Base-by-base conservation (phyloP, 2,329 filamentous ascomycete genomes). In the Tricladium varicosporioides region DNA sequence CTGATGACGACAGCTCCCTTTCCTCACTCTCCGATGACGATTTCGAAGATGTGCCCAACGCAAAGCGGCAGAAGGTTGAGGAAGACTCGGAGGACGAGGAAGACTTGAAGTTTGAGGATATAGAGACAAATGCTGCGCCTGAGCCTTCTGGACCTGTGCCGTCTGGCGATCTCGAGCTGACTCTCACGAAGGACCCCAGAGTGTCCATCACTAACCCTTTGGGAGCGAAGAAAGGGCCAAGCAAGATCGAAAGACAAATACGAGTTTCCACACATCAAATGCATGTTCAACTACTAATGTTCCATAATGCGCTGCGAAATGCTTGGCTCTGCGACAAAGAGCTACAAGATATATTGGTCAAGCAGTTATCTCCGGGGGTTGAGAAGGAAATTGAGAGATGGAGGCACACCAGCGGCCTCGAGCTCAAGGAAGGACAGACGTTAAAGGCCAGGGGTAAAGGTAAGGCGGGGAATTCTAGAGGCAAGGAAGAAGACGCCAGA, bases 271-370 rank as follows among this genome's bases (percentile, higher is more conserved):
- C 91, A 0, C 94, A 99, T 72, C 89, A 90, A 65, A 80, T 96
- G 64, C 94, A 99, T 72, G 92, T 97, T 1, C 86, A 95, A 70
- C 83, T 86, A 52, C 76, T 99, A 14, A 80, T 99, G 58, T 97
- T 88, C 80, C 92, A 97, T 70, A 97, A 97, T 69, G 83, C 90
- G 0, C 74, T 94, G 13, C 84, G 90, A 44, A 97, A 97, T 70
- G 79, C 84, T 0, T 97, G 93, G 87, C 75, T 92, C 16, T 90
- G 90, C 64, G 89, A 97, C 65, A 72, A 80, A 2, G 83, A 89
- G 60, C 79, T 95, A 0, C 90, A 94, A 60, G 84, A 85, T 10
- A 88, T 86, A 14, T 78, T 97, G 69, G 78, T 94, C 3, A 84
- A 85, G n/a, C 86, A 91, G 56, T 67, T 96, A 5, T 81, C 89